phyloP scores from a whole-genome alignment of 2,329 filamentous ascomycete genomes.

The Alternaria angustiovoidea region DNA sequence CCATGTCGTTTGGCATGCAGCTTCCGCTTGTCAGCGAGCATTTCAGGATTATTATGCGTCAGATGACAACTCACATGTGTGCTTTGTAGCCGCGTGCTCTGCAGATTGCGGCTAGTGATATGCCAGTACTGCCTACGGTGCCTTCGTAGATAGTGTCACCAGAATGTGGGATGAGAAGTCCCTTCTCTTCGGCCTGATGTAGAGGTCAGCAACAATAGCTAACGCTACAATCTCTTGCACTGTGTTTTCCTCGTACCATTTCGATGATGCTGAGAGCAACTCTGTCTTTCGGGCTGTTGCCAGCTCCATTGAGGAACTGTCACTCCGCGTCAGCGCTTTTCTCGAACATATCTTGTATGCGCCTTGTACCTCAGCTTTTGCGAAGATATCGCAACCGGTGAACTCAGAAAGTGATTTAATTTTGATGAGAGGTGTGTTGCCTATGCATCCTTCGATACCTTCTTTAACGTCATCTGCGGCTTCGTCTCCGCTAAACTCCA shows the following conservation, averaged over 20 bases:
- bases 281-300: slow-evolving; percentile 92
- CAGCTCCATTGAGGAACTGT: slow-evolving; percentile 89
- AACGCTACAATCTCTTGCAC: not conserved
- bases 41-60: not conserved
- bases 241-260: slow-evolving; percentile 51
- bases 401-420: slow-evolving; percentile 86
- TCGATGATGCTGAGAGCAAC: slow-evolving; percentile 91
- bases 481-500: slow-evolving; percentile 25
- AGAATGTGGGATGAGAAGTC: slow-evolving; percentile 76
- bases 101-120: slow-evolving; percentile 89
- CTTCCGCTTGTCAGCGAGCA: slow-evolving; percentile 45
- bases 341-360: not conserved
- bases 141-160: slow-evolving; percentile 98
- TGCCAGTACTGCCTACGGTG: slow-evolving; percentile 94
- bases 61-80: slow-evolving; percentile 70
- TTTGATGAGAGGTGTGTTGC: slow-evolving; percentile 87
- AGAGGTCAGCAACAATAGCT: slow-evolving; percentile 12
- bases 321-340: slow-evolving; percentile 4
- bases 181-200: slow-evolving; percentile 74
- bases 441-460: slow-evolving; percentile 91
- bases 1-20: slow-evolving; percentile 95
- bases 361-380: slow-evolving; percentile 77
- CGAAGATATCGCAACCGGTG: slow-evolving; percentile 88
- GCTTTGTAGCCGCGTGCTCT: slow-evolving; percentile 88
- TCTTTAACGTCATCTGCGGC: slow-evolving; percentile 63